Base-by-base conservation (phyloP, 2,329 filamentous ascomycete genomes). In the Cytospora paraplurivora region DNA sequence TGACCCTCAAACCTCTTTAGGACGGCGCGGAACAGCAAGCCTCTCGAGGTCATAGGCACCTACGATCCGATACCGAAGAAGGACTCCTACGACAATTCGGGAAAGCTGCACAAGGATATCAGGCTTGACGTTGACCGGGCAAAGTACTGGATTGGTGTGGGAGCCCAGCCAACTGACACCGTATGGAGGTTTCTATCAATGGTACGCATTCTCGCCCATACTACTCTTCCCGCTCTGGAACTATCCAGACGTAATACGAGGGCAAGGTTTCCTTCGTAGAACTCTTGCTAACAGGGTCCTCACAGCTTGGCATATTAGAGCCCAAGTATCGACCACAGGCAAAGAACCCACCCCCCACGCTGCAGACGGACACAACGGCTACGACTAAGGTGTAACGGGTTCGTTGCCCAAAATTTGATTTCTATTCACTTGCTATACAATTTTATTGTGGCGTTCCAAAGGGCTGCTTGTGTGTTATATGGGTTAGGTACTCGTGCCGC, bases 61-160 rank as follows among this genome's bases (percentile, higher is more conserved):
- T 91, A 91, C 78, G 86, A 91, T 72, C 88, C 88, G 1, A 79
- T 88, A 19, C 88, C 88, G 33, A 87, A 85, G 72, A 75, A 79
- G 33, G 83, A 88, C 68, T 82, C 85, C 1, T 84, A 85, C 71
- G 91, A 79, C 71, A 75, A 73, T 69, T 83, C 83, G n/a, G 86
- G 87, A 19, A 86, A 87, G 63, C 84, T 91, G 62, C 92, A 90
- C 81, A 99, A 99, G 78, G 93, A 98, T 69, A 91, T 99, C 74
- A 88, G 92, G 72, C 83, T 99, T 15, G 95, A 99, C 76, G 80
- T 85, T 8, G 81, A 86, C 68, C 83, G 95, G 65, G 91, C 94
- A 63, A 89, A 90, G 76, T 99, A 99, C 80, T 99, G 95, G 95
- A 83, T 99, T 41, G 95, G 95, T 74, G 94, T 98, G 4, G 95